Evolutionary conservation across 306 rosid species (phyloP).

Genomic region (Cucumis cinereus): DNA sequence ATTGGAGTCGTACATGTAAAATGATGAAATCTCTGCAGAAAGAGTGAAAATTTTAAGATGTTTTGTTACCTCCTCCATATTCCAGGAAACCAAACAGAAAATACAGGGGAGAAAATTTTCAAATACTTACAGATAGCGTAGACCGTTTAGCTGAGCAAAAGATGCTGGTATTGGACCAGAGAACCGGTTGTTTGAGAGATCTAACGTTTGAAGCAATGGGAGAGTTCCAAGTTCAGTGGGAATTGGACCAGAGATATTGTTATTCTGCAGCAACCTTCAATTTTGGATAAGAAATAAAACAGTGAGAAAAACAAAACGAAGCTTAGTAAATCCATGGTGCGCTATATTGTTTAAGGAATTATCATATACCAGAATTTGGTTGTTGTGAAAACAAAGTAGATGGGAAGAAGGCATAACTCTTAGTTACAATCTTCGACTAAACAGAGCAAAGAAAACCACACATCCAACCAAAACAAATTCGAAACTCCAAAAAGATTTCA

Average conservation of each 20-base stretch:
- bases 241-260: constrained; percentile 69
- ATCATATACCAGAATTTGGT: neutral
- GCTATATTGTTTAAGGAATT: neutral
- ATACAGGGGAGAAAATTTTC: neutral
- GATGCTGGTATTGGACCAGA: constrained; percentile 55
- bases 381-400: constrained; percentile 7
- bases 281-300: constrained; percentile 6
- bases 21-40: neutral
- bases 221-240: constrained; percentile 67
- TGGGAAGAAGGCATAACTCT: neutral
- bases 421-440: neutral
- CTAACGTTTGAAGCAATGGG: constrained; percentile 67
- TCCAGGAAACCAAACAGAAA: constrained; percentile 16
- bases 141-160: constrained; percentile 46
- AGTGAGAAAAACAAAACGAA: constrained; percentile 7
- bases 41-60: neutral
- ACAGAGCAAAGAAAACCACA: neutral
- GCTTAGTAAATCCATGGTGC: neutral
- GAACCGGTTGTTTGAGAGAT: constrained; percentile 72
- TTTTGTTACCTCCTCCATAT: constrained; percentile 10
- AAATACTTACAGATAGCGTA: constrained; percentile 61
- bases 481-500: neutral
- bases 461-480: neutral
- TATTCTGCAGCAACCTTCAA: constrained; percentile 71
- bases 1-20: neutral